These are phyloP conservation scores for Arthrobotrys iridis DNA, from an alignment of 2,329 filamentous ascomycete species.

Conservation along the genomic window DNA sequence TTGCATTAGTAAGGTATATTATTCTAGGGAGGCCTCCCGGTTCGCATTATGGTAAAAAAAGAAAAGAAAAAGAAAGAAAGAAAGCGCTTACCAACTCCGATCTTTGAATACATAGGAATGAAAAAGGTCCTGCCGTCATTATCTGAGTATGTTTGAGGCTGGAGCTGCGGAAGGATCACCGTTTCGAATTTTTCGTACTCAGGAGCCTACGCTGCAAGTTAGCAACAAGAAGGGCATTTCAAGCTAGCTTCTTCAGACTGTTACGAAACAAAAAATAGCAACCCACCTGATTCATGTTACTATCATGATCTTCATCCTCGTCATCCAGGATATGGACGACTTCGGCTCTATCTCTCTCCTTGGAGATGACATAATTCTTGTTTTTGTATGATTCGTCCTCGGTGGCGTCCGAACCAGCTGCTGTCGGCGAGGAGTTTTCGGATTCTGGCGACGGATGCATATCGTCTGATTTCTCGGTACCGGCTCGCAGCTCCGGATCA, in stretches of 20 bases:
- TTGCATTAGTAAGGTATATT: neutral
- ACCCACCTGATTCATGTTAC: slow-evolving; percentile 26
- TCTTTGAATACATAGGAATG: slow-evolving; percentile 45
- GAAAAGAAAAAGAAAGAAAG: neutral
- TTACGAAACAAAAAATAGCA: too few relatives aligned
- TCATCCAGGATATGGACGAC: slow-evolving; percentile 37
- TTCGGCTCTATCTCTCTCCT: slow-evolving; percentile 23
- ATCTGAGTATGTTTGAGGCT: slow-evolving; percentile 33
- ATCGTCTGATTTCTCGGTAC: slow-evolving; percentile 29
- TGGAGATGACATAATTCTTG: slow-evolving; percentile 51
- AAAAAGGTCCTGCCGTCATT: slow-evolving; percentile 38
- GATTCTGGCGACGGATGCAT: slow-evolving; percentile 34
- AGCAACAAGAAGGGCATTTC: neutral
- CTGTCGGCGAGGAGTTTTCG: slow-evolving; percentile 30
- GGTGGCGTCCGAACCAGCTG: slow-evolving; percentile 31
- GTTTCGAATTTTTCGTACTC: slow-evolving; percentile 40
- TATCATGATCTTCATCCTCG: slow-evolving; percentile 1
- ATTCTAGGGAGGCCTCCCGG: neutral
- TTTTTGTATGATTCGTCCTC: slow-evolving; percentile 49
- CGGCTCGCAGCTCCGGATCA: slow-evolving; percentile 21
- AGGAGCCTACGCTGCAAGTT: neutral
- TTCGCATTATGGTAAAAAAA: neutral
- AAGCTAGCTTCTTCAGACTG: neutral
- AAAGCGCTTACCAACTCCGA: slow-evolving; percentile 25
- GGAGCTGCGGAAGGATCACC: slow-evolving; percentile 34